Conservation (phyloP, 129 eudicot genomes). For the Lonicera japonica region DNA sequence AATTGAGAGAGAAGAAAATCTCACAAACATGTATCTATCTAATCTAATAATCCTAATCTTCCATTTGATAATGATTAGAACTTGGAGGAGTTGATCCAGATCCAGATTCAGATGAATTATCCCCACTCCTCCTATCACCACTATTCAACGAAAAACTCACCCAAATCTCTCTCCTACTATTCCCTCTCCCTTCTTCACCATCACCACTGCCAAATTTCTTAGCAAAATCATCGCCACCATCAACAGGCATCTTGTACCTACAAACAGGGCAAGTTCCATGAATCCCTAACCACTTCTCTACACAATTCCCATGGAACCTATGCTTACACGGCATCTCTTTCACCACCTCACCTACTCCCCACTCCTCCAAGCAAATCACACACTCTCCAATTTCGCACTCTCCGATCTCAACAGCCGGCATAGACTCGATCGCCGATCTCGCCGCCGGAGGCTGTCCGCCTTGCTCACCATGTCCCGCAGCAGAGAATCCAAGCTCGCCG, state of each 20-base stretch:
- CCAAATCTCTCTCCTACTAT: conserved; percentile 42
- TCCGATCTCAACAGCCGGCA: conserved; percentile 29
- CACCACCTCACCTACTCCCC: conserved; percentile 41
- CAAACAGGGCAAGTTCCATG: conserved; percentile 79
- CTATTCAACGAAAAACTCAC: conserved; percentile 30
- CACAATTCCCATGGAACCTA: conserved; percentile 59
- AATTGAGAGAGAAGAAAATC: neutral
- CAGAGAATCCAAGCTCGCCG: conserved; percentile 25
- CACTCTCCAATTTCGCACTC: conserved; percentile 40
- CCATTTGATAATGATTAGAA: conserved; percentile 1
- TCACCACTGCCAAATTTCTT: conserved; percentile 13
- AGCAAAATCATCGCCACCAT: conserved; percentile 22
- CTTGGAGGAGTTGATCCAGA: neutral
- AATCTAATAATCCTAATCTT: conserved; percentile 6
- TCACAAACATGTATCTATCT: neutral
- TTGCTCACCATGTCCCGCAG: conserved; percentile 22
- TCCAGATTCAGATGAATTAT: neutral
- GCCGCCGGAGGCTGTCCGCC: conserved; percentile 64
- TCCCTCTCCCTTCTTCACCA: neutral
- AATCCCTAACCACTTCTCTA: conserved; percentile 57
- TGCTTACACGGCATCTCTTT: conserved; percentile 71
- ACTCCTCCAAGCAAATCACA: conserved; percentile 65
- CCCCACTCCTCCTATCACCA: conserved; percentile 18
- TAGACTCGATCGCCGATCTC: conserved; percentile 44
- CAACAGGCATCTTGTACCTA: conserved; percentile 56